A percentile compares a stretch with the other conserved stretches of the same genome.
phyloP scores from a whole-genome alignment of 2,329 filamentous ascomycete genomes.

The Colletotrichum falcatum region DNA sequence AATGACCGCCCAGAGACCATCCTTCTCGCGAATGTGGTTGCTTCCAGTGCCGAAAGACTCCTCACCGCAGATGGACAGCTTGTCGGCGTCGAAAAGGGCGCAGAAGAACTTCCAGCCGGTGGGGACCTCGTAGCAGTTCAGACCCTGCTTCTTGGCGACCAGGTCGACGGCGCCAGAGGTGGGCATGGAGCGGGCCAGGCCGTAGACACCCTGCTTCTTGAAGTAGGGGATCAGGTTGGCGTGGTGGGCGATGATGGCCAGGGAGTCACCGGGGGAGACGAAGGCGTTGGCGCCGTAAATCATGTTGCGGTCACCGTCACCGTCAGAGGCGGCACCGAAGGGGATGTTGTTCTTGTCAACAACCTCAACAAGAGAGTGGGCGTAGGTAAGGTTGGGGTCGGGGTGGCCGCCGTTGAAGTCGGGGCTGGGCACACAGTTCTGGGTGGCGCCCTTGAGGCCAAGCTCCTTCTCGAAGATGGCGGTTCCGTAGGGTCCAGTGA shows the following conservation, averaged over 20 bases:
- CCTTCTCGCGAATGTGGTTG: conserved; percentile 99
- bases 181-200: conserved; percentile 96
- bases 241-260: conserved; percentile 98
- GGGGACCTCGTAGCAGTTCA: conserved; percentile 94
- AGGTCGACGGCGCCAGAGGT: conserved; percentile 96
- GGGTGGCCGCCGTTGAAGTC: conserved; percentile 98
- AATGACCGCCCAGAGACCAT: conserved; percentile 96
- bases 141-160: conserved; percentile 92
- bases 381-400: conserved; percentile 97
- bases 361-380: conserved; percentile 91
- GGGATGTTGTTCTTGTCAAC: conserved; percentile 93
- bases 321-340: conserved; percentile 96
- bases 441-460: conserved; percentile 80
- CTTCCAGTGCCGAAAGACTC: conserved; percentile 98
- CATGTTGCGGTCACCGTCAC: conserved; percentile 99
- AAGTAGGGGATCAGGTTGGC: conserved; percentile 98
- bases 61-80: conserved; percentile 98
- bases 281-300: conserved; percentile 98
- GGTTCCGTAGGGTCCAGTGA: conserved; percentile 94
- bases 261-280: conserved; percentile 95
- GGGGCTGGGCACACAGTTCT: conserved; percentile 92
- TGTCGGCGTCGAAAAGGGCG: conserved; percentile 91
- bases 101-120: conserved; percentile 99
- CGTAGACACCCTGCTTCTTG: conserved; percentile 95
- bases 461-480: conserved; percentile 97